Conservation (phyloP, 2,329 filamentous ascomycete species). For the Blumeriella jaapii region DNA sequence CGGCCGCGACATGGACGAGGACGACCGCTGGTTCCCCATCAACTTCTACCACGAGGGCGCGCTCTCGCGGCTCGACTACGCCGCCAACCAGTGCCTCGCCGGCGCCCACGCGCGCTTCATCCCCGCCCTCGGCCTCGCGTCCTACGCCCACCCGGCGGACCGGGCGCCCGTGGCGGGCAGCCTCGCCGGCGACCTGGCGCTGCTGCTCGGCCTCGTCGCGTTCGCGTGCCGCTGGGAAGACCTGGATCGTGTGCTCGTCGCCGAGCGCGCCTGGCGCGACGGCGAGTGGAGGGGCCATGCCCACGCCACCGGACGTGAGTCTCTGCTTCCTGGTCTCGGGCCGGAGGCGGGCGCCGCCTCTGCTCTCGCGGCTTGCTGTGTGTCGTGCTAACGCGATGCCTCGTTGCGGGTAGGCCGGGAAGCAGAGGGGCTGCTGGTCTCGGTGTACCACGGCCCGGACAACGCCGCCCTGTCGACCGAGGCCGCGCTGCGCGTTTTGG, state of each 20-base stretch:
- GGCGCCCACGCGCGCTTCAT: slow-evolving; percentile 11
- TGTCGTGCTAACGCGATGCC: too few species aligned
- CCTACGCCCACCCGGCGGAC: slow-evolving; percentile 6
- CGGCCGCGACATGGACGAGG: not conserved
- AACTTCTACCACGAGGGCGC: slow-evolving; percentile 8
- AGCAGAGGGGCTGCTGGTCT: slow-evolving; percentile 18
- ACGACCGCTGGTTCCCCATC: slow-evolving; percentile 12
- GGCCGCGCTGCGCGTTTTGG: slow-evolving; percentile 10
- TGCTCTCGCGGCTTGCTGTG: too few species aligned
- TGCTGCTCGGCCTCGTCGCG: slow-evolving; percentile 19
- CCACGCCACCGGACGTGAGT: slow-evolving; percentile 14
- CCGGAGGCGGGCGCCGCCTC: not conserved
- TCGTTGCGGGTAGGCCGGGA: too few species aligned
- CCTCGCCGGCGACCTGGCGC: slow-evolving; percentile 16
- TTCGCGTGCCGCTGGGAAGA: slow-evolving; percentile 14
- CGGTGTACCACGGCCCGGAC: slow-evolving; percentile 20
- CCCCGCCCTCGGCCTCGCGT: slow-evolving; percentile 7
- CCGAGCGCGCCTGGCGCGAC: slow-evolving; percentile 12
- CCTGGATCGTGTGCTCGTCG: slow-evolving; percentile 9
- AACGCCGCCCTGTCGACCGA: slow-evolving; percentile 17
- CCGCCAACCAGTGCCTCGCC: slow-evolving; percentile 8
- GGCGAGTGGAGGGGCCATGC: slow-evolving; percentile 12
- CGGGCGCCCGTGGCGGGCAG: slow-evolving; percentile 3
- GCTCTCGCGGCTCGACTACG: slow-evolving; percentile 7
- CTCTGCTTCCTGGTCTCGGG: not conserved